These are phyloP conservation scores for Sphagnum fallax DNA, from an alignment of 228 moss, liverwort and hornwort species.

Conservation along the genomic window DNA sequence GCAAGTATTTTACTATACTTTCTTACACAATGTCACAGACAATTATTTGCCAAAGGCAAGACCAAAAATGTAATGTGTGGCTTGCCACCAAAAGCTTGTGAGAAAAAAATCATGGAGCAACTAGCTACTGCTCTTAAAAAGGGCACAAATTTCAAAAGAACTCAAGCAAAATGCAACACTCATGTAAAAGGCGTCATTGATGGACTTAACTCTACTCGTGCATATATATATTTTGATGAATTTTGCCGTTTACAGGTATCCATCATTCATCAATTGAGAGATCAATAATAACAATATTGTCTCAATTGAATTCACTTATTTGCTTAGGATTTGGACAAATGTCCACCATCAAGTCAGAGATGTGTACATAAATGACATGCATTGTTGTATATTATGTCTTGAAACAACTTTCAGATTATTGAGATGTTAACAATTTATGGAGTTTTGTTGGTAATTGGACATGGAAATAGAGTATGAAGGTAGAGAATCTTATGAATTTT, in stretches of 20 bases:
- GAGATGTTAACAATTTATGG: too few species aligned
- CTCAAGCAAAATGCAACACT: constrained; percentile 24
- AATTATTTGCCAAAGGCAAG: background rate
- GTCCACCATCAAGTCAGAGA: too few species aligned
- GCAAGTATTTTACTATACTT: background rate
- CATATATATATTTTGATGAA: constrained; percentile 12
- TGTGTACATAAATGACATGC: too few species aligned
- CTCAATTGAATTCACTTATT: too few species aligned
- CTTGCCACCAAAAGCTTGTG: constrained; percentile 28
- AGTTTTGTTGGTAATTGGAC: too few species aligned
- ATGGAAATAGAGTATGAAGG: too few species aligned
- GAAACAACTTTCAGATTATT: too few species aligned
- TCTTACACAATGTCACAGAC: background rate
- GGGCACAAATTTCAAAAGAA: constrained; percentile 13
- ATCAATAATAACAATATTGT: too few species aligned
- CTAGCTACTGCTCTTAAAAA: constrained; percentile 11
- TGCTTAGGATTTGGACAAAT: too few species aligned
- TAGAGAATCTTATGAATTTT: too few species aligned
- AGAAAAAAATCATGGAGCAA: constrained; percentile 12
- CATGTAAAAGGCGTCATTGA: constrained; percentile 15
- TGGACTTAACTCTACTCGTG: constrained; percentile 13
- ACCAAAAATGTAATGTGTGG: constrained; percentile 3
- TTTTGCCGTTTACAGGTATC: constrained; percentile 20
- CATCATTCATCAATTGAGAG: too few species aligned
- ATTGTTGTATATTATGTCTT: too few species aligned